A percentile compares a stretch with the other conserved stretches of the same genome.
Evolutionary conservation across 148 eudicot genomes (phyloP).

Genomic region (Diospyros kaki): DNA sequence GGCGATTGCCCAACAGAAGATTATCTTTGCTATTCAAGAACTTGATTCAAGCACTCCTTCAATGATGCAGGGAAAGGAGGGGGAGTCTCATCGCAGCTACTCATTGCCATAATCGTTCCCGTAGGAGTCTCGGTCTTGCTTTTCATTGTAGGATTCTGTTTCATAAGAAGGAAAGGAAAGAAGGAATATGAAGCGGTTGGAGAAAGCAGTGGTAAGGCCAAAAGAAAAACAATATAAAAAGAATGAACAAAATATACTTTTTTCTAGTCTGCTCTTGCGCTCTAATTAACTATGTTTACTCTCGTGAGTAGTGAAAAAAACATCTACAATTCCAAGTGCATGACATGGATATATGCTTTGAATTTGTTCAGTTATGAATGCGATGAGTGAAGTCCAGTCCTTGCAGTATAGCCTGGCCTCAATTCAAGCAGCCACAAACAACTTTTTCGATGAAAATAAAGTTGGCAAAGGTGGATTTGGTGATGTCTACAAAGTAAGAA

Average conservation of each 20-base stretch:
- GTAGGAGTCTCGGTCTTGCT: background rate
- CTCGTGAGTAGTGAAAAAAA: too few relatives aligned
- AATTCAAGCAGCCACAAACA: background rate
- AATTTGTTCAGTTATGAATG: background rate
- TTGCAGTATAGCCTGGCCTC: background rate
- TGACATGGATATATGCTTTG: background rate
- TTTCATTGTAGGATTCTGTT: background rate
- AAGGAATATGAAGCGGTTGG: background rate
- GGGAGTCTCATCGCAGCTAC: background rate
- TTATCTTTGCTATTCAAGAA: too few relatives aligned
- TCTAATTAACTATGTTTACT: too few relatives aligned
- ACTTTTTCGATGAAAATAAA: background rate
- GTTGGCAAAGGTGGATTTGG: conserved; percentile 13
- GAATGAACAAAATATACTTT: too few relatives aligned
- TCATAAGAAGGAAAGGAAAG: background rate
- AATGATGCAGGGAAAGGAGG: background rate
- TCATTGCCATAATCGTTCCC: background rate
- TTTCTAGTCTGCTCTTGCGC: too few relatives aligned
- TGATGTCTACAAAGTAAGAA: conserved; percentile 4
- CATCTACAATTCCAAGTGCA: too few relatives aligned
- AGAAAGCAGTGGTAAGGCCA: background rate
- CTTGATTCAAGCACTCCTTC: too few relatives aligned
- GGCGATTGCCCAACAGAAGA: too few relatives aligned
- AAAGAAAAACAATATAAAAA: background rate
- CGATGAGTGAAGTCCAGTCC: background rate